Percentiles rank a stretch among this genome's conserved stretches.
phyloP scores from a whole-genome alignment of 352 stramenopile genomes.

The Pythium guiyangense region DNA sequence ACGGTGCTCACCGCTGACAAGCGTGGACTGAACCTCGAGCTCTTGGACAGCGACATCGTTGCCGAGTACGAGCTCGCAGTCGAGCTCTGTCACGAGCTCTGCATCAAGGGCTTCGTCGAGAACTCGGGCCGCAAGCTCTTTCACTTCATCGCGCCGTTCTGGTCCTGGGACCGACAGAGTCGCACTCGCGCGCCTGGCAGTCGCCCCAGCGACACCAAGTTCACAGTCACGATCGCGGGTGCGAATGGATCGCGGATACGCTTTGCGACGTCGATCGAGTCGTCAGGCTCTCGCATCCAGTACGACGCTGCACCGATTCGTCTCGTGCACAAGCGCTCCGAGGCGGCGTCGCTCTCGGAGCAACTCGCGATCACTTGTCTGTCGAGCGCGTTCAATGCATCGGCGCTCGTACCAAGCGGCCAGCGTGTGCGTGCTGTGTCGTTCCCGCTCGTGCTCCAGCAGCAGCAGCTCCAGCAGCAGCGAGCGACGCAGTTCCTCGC shows the following conservation, averaged over 20 bases:
- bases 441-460: slow-evolving; percentile 19
- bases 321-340: slow-evolving; percentile 11
- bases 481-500: slow-evolving; percentile 9
- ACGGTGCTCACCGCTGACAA: neutral
- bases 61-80: slow-evolving; percentile 53
- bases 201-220: slow-evolving; percentile 2
- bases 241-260: slow-evolving; percentile 36
- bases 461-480: slow-evolving; percentile 6
- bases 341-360: slow-evolving; percentile 13
- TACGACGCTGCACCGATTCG: slow-evolving; percentile 12
- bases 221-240: slow-evolving; percentile 30
- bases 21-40: slow-evolving; percentile 11
- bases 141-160: slow-evolving; percentile 62
- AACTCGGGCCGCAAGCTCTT: slow-evolving; percentile 52
- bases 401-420: neutral
- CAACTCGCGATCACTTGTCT: slow-evolving; percentile 6
- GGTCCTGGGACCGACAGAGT: slow-evolving; percentile 29
- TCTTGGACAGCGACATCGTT: slow-evolving; percentile 21
- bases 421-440: slow-evolving; percentile 23
- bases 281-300: slow-evolving; percentile 2
- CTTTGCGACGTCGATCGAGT: slow-evolving; percentile 36
- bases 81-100: slow-evolving; percentile 75
- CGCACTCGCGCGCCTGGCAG: too few relatives aligned
- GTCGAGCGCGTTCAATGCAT: neutral
- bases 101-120: slow-evolving; percentile 62